Evolutionary conservation across 2,329 filamentous ascomycete genomes (phyloP), one percentile per base, ranked within the genome.

Genomic region (Paracoccidioides lutzii): DNA sequence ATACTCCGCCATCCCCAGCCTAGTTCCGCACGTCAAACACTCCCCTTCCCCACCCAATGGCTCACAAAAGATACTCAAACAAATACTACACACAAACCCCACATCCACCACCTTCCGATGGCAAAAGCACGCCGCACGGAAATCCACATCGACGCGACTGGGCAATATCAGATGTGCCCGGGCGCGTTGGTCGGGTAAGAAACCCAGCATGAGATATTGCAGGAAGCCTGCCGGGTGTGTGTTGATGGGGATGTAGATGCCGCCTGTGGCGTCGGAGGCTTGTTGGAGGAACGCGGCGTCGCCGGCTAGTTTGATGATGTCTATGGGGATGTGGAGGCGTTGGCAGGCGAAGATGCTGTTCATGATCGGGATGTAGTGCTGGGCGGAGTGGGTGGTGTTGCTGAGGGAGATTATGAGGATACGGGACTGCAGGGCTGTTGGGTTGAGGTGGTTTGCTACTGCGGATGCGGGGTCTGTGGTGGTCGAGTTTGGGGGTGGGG

Each of bases 41-140:
- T 84, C 81, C 2, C 81, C 82, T 9, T n/a, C 33, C 33, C 81
- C 80, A 59, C 77, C 74, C 1, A 81, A 74, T 33, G 81, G 78
- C 46, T 80, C 76, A 73, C 90, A 95, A 69, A 95, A 95, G 64
- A 95, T 98, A 70, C 88, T 95, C 46, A 98, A 76, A 67, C 93
- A 98, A 63, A 98, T 90, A 59, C 88, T 95, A 75, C 93, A 98
- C 41, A 98, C 91, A 68, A 88, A 98, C 7, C 90, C 93, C 1
- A 90, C 82, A 71, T 96, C 89, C 45, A 98, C 85, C 22, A 97
- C 89, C 40, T 82, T 82, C 52, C 91, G 80, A 72, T 98, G 93
- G 69, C 93, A 98, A 74, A 98, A 98, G 69, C 93, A 98, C 3
- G 93, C 93, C n/a, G 94, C 91, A 45, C 93, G 83, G 69, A 98